Evolutionary conservation across 352 stramenopile species (phyloP), one percentile per base, ranked within the genome.

Genomic region (Phytophthora sojae): DNA sequence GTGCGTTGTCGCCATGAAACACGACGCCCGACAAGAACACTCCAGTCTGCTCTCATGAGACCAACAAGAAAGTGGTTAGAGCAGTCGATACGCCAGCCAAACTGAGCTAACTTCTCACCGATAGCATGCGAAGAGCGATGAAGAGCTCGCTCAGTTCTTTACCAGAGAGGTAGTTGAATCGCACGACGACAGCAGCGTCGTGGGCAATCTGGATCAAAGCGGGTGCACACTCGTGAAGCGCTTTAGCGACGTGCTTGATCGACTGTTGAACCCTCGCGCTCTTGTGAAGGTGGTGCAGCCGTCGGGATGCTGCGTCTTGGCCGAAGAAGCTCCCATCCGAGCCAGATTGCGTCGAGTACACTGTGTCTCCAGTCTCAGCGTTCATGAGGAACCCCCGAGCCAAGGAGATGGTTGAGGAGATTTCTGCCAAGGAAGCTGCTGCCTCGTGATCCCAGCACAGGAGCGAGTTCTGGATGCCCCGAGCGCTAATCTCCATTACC

Each of bases 81-180:
- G n/a, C 15, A n/a, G 23, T 49, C 4, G 2, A 49, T 1, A 17
- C 37, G 4, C n/a, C 2, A 21, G 21, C 15, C 5, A 23, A 2
- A 19, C 42, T 49, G 23, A 19, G 6, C 19, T 21, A 29, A 30
- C 8, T 21, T 68, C 71, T 77, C 67, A 88, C 82, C 6, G 64
- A 32, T 11, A 86, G 39, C 80, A 86, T 80, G 11, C 69, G 71
- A 4, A 88, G 55, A 29, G 76, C 77, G 4, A 90, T 57, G 57
- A 79, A 70, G 17, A 73, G 49, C 17, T 64, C 53, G n/a, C 19
- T 71, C 39, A 60, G 11, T 8, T 68, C 30, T 12, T 8, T 25
- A 54, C 37, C 42, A 15, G 50, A 71, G 2, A 64, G 17, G 39
- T 64, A 42, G 6, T 62, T 66, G 51, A 71, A 64, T 61, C 19